Percentiles rank a stretch among this genome's conserved stretches.
phyloP scores from a whole-genome alignment of 495 filamentous ascomycete genomes.

The Xylaria nigripes region DNA sequence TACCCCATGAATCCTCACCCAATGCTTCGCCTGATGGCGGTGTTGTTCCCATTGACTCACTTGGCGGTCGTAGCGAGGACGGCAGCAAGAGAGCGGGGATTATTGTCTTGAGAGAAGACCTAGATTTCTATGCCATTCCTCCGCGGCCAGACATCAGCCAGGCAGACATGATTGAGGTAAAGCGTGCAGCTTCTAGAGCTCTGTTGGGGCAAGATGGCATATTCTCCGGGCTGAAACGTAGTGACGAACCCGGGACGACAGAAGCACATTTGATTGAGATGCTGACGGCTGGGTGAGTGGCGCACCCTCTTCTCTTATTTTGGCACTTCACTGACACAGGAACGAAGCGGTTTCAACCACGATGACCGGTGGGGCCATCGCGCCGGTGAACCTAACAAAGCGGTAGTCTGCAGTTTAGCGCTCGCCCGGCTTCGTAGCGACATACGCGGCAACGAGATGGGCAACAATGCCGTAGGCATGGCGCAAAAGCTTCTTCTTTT shows the following conservation, averaged over 20 bases:
- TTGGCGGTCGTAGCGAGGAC: constrained; percentile 37
- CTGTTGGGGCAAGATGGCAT: constrained; percentile 89
- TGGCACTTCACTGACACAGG: constrained; percentile 8
- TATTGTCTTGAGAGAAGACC: constrained; percentile 91
- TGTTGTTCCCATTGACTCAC: constrained; percentile 50
- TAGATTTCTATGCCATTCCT: constrained; percentile 98
- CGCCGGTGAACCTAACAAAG: constrained; percentile 92
- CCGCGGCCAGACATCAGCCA: constrained; percentile 75
- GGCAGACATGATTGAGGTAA: constrained; percentile 90
- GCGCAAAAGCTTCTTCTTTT: constrained; percentile 97
- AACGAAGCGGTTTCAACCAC: constrained; percentile 80
- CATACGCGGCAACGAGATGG: constrained; percentile 67
- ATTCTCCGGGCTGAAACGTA: constrained; percentile 88
- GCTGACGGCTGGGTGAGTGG: constrained; percentile 87
- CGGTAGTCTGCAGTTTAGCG: constrained; percentile 93
- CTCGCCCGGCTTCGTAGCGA: constrained; percentile 89
- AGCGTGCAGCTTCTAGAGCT: constrained; percentile 82
- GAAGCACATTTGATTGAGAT: constrained; percentile 99
- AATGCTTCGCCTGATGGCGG: constrained; percentile 54
- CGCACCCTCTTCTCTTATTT: not conserved
- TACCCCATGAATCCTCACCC: constrained; percentile 62
- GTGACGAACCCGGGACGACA: constrained; percentile 91
- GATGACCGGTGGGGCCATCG: constrained; percentile 94
- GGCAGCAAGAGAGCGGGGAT: constrained; percentile 78
- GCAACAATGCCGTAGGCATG: constrained; percentile 86